phyloP scores from a whole-genome alignment of 306 rosid genomes.

The Cicer cuneatum region DNA sequence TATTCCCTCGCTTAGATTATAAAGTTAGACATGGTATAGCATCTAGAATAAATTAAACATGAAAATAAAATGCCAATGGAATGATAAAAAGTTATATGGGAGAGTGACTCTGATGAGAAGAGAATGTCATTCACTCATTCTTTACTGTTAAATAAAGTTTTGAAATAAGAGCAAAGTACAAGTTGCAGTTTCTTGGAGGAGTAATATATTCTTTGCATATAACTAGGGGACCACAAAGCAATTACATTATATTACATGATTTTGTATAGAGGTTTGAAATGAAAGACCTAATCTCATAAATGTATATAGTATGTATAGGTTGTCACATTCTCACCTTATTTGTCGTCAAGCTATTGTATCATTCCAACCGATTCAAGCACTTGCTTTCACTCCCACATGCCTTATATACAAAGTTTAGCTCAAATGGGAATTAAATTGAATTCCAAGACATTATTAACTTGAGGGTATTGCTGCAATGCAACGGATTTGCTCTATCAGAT shows the following conservation, averaged over 20 bases:
- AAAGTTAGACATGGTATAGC: too few relatives aligned
- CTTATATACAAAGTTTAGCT: slow-evolving; percentile 47
- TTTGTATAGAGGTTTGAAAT: slow-evolving; percentile 52
- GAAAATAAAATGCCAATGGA: background rate
- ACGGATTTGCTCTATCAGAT: background rate
- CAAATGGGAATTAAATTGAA: slow-evolving; percentile 46
- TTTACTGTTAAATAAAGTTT: slow-evolving; percentile 42
- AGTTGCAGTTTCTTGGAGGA: slow-evolving; percentile 44
- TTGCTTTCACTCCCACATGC: slow-evolving; percentile 44
- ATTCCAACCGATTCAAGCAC: slow-evolving; percentile 45
- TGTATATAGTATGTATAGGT: slow-evolving; percentile 53
- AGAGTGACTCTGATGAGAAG: slow-evolving; percentile 9
- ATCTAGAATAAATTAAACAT: too few relatives aligned
- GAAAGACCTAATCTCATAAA: slow-evolving; percentile 68
- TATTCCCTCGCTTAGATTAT: too few relatives aligned
- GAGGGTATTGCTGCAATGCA: slow-evolving; percentile 4
- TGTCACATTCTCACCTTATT: slow-evolving; percentile 51
- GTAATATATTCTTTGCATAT: slow-evolving; percentile 52
- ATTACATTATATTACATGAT: slow-evolving; percentile 50
- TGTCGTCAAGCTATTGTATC: slow-evolving; percentile 51
- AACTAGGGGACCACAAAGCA: slow-evolving; percentile 61
- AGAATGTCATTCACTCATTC: slow-evolving; percentile 48
- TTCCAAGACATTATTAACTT: too few relatives aligned
- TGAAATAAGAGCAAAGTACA: slow-evolving; percentile 46
- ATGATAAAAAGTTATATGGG: background rate